These are phyloP conservation scores for Clathrospora elynae DNA, from an alignment of 2,329 filamentous ascomycete species.

Conservation along the genomic window DNA sequence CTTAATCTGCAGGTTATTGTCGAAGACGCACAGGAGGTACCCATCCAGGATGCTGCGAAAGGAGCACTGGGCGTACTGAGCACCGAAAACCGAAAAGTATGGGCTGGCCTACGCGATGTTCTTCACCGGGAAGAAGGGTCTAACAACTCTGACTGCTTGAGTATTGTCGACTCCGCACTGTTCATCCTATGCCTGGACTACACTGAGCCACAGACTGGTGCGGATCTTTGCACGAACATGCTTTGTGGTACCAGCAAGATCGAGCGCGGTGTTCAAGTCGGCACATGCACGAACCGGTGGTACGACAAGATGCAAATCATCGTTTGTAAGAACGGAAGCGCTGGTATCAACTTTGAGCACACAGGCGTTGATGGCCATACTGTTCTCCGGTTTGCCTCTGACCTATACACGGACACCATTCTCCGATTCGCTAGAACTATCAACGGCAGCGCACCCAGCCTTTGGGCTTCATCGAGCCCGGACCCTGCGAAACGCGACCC, in stretches of 20 bases:
- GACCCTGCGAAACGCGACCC: slow-evolving; percentile 93
- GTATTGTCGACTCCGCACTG: slow-evolving; percentile 90
- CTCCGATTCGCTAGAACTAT: slow-evolving; percentile 93
- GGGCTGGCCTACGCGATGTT: slow-evolving; percentile 89
- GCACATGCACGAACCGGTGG: slow-evolving; percentile 97
- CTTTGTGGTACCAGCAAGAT: slow-evolving; percentile 93
- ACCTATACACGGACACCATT: slow-evolving; percentile 97
- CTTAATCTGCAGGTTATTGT: slow-evolving; percentile 91
- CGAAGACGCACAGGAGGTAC: slow-evolving; percentile 85
- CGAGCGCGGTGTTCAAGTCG: slow-evolving; percentile 91
- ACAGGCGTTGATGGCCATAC: slow-evolving; percentile 98
- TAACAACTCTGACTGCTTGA: slow-evolving; percentile 95
- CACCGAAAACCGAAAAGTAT: slow-evolving; percentile 94
- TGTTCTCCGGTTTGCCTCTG: slow-evolving; percentile 92
- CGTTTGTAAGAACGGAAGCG: slow-evolving; percentile 97
- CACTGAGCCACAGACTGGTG: slow-evolving; percentile 78
- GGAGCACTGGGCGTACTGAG: slow-evolving; percentile 90
- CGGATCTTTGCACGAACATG: slow-evolving; percentile 97
- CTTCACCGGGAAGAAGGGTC: slow-evolving; percentile 83
- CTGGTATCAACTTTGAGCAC: slow-evolving; percentile 98
- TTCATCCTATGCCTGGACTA: slow-evolving; percentile 94
- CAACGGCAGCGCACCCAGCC: slow-evolving; percentile 86
- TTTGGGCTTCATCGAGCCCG: slow-evolving; percentile 90
- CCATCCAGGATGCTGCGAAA: slow-evolving; percentile 94
- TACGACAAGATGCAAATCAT: slow-evolving; percentile 99